phyloP scores from a whole-genome alignment of 805 yeast genomes.

The Starmerella bombi region DNA sequence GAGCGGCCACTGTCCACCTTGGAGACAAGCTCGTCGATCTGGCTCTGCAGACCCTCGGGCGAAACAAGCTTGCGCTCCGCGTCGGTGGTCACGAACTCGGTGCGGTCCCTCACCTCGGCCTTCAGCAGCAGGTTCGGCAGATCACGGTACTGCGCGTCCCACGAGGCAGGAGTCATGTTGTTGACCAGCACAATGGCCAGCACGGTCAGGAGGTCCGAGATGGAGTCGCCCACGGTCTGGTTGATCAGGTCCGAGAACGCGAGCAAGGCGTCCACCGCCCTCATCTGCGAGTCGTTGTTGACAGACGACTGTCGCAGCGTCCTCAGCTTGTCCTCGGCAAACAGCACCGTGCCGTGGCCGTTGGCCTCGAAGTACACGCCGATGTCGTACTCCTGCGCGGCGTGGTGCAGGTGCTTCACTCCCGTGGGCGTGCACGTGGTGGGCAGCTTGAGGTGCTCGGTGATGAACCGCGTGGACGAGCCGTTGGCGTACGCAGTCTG shows the following conservation, averaged over 20 bases:
- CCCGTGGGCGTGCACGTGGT: conserved; percentile 90
- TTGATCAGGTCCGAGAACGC: conserved; percentile 63
- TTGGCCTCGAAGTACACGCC: conserved; percentile 97
- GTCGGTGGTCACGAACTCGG: conserved; percentile 66
- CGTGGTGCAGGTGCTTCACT: conserved; percentile 91
- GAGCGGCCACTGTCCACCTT: conserved; percentile 55
- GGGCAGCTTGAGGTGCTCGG: conserved; percentile 50
- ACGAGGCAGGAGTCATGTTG: conserved; percentile 45
- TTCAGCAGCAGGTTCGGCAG: conserved; percentile 77
- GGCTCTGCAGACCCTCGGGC: conserved; percentile 64
- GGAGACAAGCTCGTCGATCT: conserved; percentile 53
- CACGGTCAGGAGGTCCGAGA: conserved; percentile 77
- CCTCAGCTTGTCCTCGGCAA: conserved; percentile 41
- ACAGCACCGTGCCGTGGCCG: conserved; percentile 96
- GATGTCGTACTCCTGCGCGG: conserved; percentile 68
- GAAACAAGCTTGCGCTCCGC: conserved; percentile 73
- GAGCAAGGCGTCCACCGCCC: conserved; percentile 42
- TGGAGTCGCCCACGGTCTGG: conserved; percentile 97
- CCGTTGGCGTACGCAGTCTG: conserved; percentile 99
- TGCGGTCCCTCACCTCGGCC: conserved; percentile 72
- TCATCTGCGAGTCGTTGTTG: conserved; percentile 33
- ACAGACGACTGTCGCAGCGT: conserved; percentile 30
- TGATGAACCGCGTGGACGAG: conserved; percentile 61
- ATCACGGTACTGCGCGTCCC: conserved; percentile 71
- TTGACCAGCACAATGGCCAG: conserved; percentile 48